Conservation (phyloP, 2,329 filamentous ascomycete species). For the Didymella glomerata region DNA sequence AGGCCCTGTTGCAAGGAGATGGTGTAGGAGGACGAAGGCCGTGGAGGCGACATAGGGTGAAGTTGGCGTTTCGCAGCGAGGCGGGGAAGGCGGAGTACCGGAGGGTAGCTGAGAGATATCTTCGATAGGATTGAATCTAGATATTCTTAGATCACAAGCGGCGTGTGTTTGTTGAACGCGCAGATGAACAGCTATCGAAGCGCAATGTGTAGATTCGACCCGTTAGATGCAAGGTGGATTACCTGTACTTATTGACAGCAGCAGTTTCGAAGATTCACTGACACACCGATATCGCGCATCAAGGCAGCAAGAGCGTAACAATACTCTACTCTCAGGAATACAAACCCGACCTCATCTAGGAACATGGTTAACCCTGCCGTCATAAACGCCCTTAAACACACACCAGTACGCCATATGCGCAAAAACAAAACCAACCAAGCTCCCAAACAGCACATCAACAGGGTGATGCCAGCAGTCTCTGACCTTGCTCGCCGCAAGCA, state of each 20-base stretch:
- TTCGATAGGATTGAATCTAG: no score
- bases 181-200: no score
- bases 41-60: not conserved
- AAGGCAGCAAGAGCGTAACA: not conserved
- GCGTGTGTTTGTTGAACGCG: no score
- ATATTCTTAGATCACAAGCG: no score
- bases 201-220: no score
- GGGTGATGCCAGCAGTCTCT: constrained; percentile 75
- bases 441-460: constrained; percentile 72
- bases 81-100: not conserved
- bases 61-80: not conserved
- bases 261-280: no score
- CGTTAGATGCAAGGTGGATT: no score
- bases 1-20: not conserved
- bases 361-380: constrained; percentile 30
- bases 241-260: no score
- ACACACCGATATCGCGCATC: no score
- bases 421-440: constrained; percentile 67
- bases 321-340: not conserved
- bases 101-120: no score
- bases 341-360: constrained; percentile 8
- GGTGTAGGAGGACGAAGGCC: not conserved
- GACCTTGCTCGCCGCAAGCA: constrained; percentile 72
- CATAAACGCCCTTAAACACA: constrained; percentile 57
- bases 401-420: constrained; percentile 70